phyloP scores from a whole-genome alignment of 1,284 basidiomycete genomes.

The Cryptococcus sp. region DNA sequence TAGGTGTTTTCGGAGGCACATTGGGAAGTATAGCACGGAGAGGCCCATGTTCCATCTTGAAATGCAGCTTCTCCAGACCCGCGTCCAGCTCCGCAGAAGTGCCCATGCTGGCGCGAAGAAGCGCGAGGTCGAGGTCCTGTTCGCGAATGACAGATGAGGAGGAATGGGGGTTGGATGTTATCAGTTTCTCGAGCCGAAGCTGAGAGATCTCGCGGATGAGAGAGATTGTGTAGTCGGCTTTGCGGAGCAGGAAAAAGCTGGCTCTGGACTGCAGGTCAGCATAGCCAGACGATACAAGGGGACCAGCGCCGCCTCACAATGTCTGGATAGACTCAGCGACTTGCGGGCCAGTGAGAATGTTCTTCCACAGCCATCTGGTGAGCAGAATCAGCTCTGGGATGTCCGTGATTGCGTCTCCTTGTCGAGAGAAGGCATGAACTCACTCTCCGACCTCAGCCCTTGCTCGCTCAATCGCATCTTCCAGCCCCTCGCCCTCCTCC shows the following conservation, averaged over 20 bases:
- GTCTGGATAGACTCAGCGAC: slow-evolving; percentile 72
- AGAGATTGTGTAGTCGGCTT: slow-evolving; percentile 77
- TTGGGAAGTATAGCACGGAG: slow-evolving; percentile 71
- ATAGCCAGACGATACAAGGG: not conserved
- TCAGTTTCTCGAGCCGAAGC: slow-evolving; percentile 69
- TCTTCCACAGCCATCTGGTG: slow-evolving; percentile 79
- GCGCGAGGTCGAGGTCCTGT: slow-evolving; percentile 75
- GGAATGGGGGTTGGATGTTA: slow-evolving; percentile 54
- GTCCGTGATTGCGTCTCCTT: not conserved
- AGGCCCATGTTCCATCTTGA: slow-evolving; percentile 71
- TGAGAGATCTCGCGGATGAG: slow-evolving; percentile 77
- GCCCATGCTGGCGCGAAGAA: slow-evolving; percentile 75
- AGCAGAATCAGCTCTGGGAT: slow-evolving; percentile 51
- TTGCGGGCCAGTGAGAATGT: slow-evolving; percentile 76
- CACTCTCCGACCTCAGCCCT: slow-evolving; percentile 42
- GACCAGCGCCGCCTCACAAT: slow-evolving; percentile 54
- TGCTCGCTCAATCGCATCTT: slow-evolving; percentile 57
- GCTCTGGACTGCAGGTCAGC: slow-evolving; percentile 49
- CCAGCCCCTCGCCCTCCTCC: slow-evolving; percentile 71
- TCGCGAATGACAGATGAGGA: slow-evolving; percentile 73
- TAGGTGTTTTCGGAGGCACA: slow-evolving; percentile 25
- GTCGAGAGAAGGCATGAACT: slow-evolving; percentile 46
- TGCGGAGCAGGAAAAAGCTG: slow-evolving; percentile 79
- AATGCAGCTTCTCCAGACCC: slow-evolving; percentile 64
- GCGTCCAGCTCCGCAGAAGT: slow-evolving; percentile 78